Base-by-base conservation (phyloP, 2,329 filamentous ascomycete genomes). In the Sordariomycetes sp. region DNA sequence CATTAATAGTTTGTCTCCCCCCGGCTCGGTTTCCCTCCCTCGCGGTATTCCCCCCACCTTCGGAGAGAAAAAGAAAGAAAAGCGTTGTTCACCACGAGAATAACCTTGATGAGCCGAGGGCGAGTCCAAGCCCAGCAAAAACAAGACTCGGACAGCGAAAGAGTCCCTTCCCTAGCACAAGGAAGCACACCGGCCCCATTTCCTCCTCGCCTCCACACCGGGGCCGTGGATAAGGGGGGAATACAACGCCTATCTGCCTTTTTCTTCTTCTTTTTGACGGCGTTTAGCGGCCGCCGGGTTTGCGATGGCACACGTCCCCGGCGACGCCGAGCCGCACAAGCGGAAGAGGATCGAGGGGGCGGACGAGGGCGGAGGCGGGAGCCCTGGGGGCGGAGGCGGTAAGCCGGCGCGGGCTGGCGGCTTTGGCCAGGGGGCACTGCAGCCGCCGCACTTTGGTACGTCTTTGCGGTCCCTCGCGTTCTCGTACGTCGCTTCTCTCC, bases 351-450 rank as follows among this genome's bases (percentile, higher is more conserved):
- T 72, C 68, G 59, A 69, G 72, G 4, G 64, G 69, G 0, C 4
- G 8, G 28, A 73, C 70, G 16, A 70, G 73, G 0, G 67, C 63
- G 51, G 81, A 78, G 3, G 76, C 79, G 34, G 80, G 65, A 1
- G 75, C 72, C 54, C 77, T 72, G 18, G 71, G 72, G 4, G 79
- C 59, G 54, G 80, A 73, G 40, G 76, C 64, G 53, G 63, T 58
- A 40, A 61, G 37, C 28, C 55, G 16, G 35, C 22, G 46, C 46
- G 46, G 5, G 46, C 20, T 22, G 20, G 22, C 20, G 46, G 46
- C 18, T 50, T 50, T 50, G 3, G n/a, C 22, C 46, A 50, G 22
- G 46, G 18, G 43, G n/a, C 11, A 12, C 22, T n/a, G 8, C 46
- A 24, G 12, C 20, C 46, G 46, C 20, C 22, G n/a, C 46, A 54